Evolutionary conservation across 2,329 filamentous ascomycete species (phyloP), one percentile per base, ranked within the genome.

Genomic region (Chrysoporthe deuterocubensis): DNA sequence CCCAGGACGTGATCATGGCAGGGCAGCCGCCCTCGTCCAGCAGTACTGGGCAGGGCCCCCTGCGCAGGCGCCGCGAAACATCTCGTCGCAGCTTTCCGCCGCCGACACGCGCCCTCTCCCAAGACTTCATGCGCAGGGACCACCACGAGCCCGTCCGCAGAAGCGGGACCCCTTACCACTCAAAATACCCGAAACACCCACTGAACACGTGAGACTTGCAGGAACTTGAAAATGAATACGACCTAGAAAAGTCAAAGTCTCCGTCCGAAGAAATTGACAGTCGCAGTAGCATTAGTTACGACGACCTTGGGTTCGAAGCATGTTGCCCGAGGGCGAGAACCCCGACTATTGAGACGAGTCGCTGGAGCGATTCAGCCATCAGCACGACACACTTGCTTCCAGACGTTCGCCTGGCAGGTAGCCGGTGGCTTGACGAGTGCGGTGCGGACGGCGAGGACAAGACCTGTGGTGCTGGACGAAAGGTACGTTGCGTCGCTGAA

Each of bases 401-500:
- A 21, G n/a, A 48, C 34, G n/a, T 9, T 18, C 18, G 26, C 4
- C 40, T 18, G 16, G n/a, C 16, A 18, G n/a, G 16, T 16, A 40
- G 18, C 11, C 6, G 18, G n/a, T 32, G 37, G 46, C n/a, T 3
- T 4, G 16, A 7, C 13, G 18, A 60, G n/a, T 16, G 18, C 57
- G 40, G 21, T 9, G 18, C 9, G 40, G 40, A 32, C 40, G 18
- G 11, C 14, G 8, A 42, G 57, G 34, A 42, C 40, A 43, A 43
- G 37, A 11, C n/a, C 37, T 43, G 37, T 14, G 18, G 46, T 40
- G 0, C 63, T 77, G 2, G 74, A 76, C 62, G 76, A 77, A 64
- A 71, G 73, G 3, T 69, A 74, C 8, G 48, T 78, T 4, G 73
- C 75, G 18, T 72, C 78, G 67, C 78, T 78, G 65, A 69, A 74